phyloP scores from a whole-genome alignment of 257 asterid genomes.

The Forsythia suspensa region DNA sequence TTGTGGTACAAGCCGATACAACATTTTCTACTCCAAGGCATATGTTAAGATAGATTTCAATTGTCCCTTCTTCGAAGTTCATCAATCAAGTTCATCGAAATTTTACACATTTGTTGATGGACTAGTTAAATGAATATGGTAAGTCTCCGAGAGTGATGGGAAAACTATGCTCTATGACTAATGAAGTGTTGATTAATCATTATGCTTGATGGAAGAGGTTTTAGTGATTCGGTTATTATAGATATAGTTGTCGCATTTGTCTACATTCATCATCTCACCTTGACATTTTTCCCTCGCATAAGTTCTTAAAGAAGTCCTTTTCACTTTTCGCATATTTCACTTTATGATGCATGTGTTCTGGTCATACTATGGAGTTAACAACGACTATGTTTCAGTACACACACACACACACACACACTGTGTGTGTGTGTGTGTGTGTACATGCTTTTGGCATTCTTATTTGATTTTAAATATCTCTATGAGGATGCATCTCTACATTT shows the following conservation, averaged over 20 bases:
- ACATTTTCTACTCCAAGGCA: conserved; percentile 82
- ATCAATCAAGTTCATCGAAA: no score
- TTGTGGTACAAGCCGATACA: conserved; percentile 96
- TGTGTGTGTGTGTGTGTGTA: neutral
- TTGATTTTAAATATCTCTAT: neutral
- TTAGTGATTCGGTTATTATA: no score
- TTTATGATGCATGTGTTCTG: conserved; percentile 85
- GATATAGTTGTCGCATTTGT: neutral
- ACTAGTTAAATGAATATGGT: conserved; percentile 96
- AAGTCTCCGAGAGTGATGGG: conserved; percentile 13
- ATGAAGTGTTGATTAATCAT: neutral
- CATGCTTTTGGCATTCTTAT: conserved; percentile 8
- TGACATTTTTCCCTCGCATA: conserved; percentile 4
- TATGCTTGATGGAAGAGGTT: neutral
- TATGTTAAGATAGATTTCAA: conserved; percentile 79
- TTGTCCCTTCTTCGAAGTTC: conserved; percentile 88
- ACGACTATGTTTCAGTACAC: conserved; percentile 64
- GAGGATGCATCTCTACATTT: no score
- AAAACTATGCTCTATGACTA: conserved; percentile 2
- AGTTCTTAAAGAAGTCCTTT: conserved; percentile 11
- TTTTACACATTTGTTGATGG: conserved; percentile 91
- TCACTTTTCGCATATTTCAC: conserved; percentile 44
- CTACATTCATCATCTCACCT: conserved; percentile 16
- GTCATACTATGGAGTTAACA: conserved; percentile 73
- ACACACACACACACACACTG: conserved; percentile 19